A percentile compares a stretch with the other conserved stretches of the same genome.
Evolutionary conservation across 495 filamentous ascomycete genomes (phyloP).

Genomic region (Penicillium mononematosum): DNA sequence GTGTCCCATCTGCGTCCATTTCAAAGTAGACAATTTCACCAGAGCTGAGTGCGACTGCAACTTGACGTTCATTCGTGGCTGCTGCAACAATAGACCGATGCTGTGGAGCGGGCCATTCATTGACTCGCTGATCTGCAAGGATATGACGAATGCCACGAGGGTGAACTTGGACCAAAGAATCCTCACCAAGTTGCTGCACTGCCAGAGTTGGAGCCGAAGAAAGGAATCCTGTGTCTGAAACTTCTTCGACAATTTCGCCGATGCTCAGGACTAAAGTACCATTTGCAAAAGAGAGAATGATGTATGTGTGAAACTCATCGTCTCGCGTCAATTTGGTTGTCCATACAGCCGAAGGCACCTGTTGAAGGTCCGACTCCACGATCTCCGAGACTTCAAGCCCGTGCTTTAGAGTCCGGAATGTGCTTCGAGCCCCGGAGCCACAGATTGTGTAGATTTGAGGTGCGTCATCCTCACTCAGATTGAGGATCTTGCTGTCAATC

Average conservation of each 20-base stretch:
- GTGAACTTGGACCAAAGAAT: constrained; percentile 91
- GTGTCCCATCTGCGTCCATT: constrained; percentile 83
- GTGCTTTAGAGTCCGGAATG: constrained; percentile 87
- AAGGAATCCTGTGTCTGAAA: constrained; percentile 87
- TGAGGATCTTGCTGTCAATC: constrained; percentile 85
- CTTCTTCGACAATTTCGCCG: constrained; percentile 94
- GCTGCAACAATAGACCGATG: constrained; percentile 96
- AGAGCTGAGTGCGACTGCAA: constrained; percentile 88
- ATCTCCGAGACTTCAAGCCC: constrained; percentile 92
- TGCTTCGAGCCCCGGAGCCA: constrained; percentile 82
- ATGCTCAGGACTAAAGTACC: constrained; percentile 86
- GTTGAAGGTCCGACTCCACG: constrained; percentile 84
- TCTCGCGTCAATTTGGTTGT: constrained; percentile 81
- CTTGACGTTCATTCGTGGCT: constrained; percentile 88
- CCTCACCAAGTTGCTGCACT: constrained; percentile 90
- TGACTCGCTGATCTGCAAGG: constrained; percentile 71
- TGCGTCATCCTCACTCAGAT: constrained; percentile 86
- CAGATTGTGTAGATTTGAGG: constrained; percentile 94
- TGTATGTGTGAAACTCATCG: constrained; percentile 84
- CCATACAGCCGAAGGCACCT: constrained; percentile 87
- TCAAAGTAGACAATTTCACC: constrained; percentile 98
- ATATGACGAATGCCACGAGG: constrained; percentile 93
- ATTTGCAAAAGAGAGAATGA: constrained; percentile 67
- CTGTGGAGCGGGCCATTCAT: constrained; percentile 91
- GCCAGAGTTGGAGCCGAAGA: constrained; percentile 83